Evolutionary conservation across 148 eudicot species (phyloP), one percentile per base, ranked within the genome.

Genomic region (Rhododendron simsii): DNA sequence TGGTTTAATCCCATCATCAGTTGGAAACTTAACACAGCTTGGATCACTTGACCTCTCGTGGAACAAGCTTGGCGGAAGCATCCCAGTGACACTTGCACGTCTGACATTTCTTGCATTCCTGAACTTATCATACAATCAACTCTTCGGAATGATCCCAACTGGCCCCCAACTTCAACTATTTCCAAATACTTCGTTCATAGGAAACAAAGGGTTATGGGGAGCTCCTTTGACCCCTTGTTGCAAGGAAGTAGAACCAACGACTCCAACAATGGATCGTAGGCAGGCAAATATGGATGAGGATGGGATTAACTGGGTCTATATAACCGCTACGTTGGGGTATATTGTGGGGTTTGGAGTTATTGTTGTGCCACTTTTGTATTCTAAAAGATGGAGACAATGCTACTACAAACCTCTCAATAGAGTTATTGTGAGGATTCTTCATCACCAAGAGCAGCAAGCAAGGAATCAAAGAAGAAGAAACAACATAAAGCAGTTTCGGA

Each of bases 91-190:
- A 41, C 45, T 41, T 41, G 45, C 88, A 48, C 78, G 45, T 3
- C 85, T 91, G 0, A 78, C 81, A 28, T 90, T 90, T 76, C 87
- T 90, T 41, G 84, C 92, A 47, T 8, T 84, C 78, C 75, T 91
- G 45, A 89, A 91, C 74, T 37, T 91, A 20, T 89, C 93, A 4
- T 86, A 81, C 73, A 90, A 91, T 89, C 85, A 53, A 30, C 75
- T 91, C 6, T 28, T 35, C 2, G 93, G 92, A 20, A 82, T 0
- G 53, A 89, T 91, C 78, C 93, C 93, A 21, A 26, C 0, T 3
- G 89, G 90, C 16, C 0, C 50, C 20, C 93, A 91, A n/a, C 16
- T 91, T 15, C 71, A 80, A 37, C 71, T 89, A 4, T 91, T 91
- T 50, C 0, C 55, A 1, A 73, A 81, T 30, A 59, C 57, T 12